Conservation (phyloP, 2,329 filamentous ascomycete species). For the Xylaria sp. region DNA sequence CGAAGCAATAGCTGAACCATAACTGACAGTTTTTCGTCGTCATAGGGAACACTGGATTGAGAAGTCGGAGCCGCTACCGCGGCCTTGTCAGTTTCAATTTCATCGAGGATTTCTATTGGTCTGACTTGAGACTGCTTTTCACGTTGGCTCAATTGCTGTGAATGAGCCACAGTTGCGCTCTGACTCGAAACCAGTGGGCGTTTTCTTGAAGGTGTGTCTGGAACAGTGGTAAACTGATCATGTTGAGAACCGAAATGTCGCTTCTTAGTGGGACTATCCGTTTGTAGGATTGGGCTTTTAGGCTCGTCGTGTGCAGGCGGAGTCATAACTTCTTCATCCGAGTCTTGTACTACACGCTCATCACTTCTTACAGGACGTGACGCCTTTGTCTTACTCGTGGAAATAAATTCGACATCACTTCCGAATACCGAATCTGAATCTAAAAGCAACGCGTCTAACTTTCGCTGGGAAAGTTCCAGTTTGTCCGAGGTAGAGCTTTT, state of each 20-base stretch:
- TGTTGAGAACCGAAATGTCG: conserved; percentile 34
- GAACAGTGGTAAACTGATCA: conserved; percentile 39
- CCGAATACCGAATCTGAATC: conserved; percentile 39
- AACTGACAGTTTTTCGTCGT: conserved; percentile 48
- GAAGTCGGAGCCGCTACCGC: conserved; percentile 34
- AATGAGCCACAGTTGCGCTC: conserved; percentile 35
- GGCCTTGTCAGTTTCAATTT: conserved; percentile 20
- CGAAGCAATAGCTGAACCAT: conserved; percentile 54
- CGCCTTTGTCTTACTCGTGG: conserved; percentile 36
- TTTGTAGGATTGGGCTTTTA: conserved; percentile 44
- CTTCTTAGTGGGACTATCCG: conserved; percentile 36
- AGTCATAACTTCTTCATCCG: conserved; percentile 65
- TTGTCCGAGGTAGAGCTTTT: conserved; percentile 36
- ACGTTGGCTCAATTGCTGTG: conserved; percentile 38
- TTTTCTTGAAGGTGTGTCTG: conserved; percentile 45
- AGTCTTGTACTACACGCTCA: conserved; percentile 63
- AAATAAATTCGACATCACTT: conserved; percentile 36
- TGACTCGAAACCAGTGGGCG: conserved; percentile 30
- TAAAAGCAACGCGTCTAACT: conserved; percentile 16
- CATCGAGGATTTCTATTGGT: conserved; percentile 23
- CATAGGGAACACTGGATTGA: conserved; percentile 39
- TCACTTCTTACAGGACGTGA: conserved; percentile 43
- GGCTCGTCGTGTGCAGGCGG: conserved; percentile 54
- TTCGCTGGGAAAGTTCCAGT: conserved; percentile 21
- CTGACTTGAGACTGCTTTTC: conserved; percentile 29